Conservation (phyloP, 306 rosid genomes). For the Corylus americana region DNA sequence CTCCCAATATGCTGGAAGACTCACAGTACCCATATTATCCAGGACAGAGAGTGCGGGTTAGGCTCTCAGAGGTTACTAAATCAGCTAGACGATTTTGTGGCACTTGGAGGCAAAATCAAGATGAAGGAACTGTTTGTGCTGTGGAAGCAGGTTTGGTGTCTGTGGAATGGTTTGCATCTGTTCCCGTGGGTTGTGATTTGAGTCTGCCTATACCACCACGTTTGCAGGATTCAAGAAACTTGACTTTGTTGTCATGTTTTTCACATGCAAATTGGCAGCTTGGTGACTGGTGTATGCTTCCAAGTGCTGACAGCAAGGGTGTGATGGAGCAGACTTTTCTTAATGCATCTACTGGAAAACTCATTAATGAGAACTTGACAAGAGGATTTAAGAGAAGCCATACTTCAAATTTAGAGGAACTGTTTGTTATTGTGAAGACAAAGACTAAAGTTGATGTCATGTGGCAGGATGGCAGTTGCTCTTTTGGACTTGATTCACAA, state of each 20-base stretch:
- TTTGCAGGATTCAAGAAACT: constrained; percentile 64
- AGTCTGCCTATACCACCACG: constrained; percentile 53
- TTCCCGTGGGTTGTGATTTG: constrained; percentile 43
- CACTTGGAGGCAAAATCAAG: constrained; percentile 66
- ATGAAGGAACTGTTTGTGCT: constrained; percentile 73
- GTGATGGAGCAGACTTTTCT: constrained; percentile 34
- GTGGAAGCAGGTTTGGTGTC: constrained; percentile 79
- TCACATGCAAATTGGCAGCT: constrained; percentile 86
- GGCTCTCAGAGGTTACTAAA: constrained; percentile 58
- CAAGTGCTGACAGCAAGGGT: constrained; percentile 38
- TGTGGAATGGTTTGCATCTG: constrained; percentile 78
- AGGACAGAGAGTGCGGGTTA: constrained; percentile 84
- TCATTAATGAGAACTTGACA: constrained; percentile 35
- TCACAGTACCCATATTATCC: constrained; percentile 87
- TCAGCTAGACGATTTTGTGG: constrained; percentile 82
- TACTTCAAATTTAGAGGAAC: constrained; percentile 45
- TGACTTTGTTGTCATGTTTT: constrained; percentile 79
- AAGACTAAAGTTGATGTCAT: constrained; percentile 71
- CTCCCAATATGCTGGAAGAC: constrained; percentile 73
- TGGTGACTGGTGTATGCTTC: constrained; percentile 93
- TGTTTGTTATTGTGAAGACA: constrained; percentile 71
- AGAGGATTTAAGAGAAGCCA: constrained; percentile 45
- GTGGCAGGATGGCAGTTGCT: constrained; percentile 84
- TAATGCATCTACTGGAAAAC: constrained; percentile 34
- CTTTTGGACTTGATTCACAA: constrained; percentile 64